Percentiles rank a stretch among this genome's conserved stretches.
Evolutionary conservation across 2,329 filamentous ascomycete species (phyloP).

Genomic region (Penicillium vulpinum): DNA sequence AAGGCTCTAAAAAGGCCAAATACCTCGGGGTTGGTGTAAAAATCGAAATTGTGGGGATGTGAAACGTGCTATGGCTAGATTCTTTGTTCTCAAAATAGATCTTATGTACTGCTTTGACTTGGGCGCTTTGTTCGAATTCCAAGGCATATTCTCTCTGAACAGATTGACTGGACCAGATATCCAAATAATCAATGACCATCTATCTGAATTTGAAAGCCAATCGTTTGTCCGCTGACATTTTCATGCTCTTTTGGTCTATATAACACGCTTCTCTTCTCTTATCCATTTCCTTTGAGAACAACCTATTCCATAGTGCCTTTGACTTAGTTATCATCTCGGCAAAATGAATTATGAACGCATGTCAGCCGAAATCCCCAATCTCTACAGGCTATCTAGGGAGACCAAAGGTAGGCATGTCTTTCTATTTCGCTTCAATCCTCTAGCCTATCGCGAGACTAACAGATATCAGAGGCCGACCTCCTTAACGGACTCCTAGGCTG

Average conservation of each 20-base stretch:
- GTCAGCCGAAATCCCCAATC: background rate
- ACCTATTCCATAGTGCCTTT: background rate
- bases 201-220: background rate
- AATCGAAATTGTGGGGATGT: background rate
- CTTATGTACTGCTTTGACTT: background rate
- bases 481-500: slow-evolving; percentile 6
- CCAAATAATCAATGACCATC: too few species aligned
- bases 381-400: background rate
- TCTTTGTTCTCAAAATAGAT: slow-evolving; percentile 8
- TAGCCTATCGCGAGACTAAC: background rate
- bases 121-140: background rate
- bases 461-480: background rate
- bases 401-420: background rate
- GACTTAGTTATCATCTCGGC: background rate
- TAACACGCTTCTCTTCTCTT: background rate
- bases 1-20: background rate
- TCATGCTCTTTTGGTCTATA: background rate
- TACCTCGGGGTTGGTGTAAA: background rate
- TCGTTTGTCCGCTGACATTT: background rate
- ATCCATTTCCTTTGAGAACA: background rate
- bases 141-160: background rate
- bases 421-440: background rate
- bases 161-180: background rate
- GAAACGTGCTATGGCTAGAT: background rate
- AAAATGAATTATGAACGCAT: slow-evolving; percentile 10